A percentile compares a stretch with the other conserved stretches of the same genome.
Evolutionary conservation across 1,284 basidiomycete genomes (phyloP).

Genomic region (Flammula alnicola): DNA sequence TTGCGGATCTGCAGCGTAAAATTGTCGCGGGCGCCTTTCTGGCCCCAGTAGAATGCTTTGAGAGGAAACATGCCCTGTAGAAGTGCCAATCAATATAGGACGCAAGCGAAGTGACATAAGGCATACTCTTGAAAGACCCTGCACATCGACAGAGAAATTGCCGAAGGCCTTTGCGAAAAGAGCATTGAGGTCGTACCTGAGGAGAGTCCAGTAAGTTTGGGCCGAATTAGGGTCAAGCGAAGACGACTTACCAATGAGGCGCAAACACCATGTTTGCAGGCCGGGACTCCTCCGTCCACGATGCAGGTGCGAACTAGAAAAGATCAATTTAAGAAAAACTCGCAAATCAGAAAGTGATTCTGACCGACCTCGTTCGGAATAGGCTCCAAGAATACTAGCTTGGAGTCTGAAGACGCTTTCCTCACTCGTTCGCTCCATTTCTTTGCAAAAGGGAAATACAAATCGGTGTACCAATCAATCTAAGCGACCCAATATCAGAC

Average conservation of each 20-base stretch:
- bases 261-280: slow-evolving; percentile 80
- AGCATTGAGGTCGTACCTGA: slow-evolving; percentile 91
- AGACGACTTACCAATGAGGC: slow-evolving; percentile 78
- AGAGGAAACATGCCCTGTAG: slow-evolving; percentile 82
- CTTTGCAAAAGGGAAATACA: slow-evolving; percentile 82
- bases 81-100: slow-evolving; percentile 9
- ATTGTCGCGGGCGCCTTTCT: slow-evolving; percentile 78
- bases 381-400: slow-evolving; percentile 79
- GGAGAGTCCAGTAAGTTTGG: slow-evolving; percentile 2
- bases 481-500: slow-evolving; percentile 29
- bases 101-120: neutral
- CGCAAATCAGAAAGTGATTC: neutral
- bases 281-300: slow-evolving; percentile 59
- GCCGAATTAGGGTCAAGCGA: neutral
- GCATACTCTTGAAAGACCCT: slow-evolving; percentile 81
- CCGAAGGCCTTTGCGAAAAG: slow-evolving; percentile 85
- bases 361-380: slow-evolving; percentile 86
- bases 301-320: slow-evolving; percentile 72
- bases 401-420: slow-evolving; percentile 51
- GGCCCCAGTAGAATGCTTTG: slow-evolving; percentile 87
- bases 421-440: slow-evolving; percentile 78
- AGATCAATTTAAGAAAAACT: neutral
- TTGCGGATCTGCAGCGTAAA: slow-evolving; percentile 83
- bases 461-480: slow-evolving; percentile 86
- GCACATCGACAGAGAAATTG: slow-evolving; percentile 87